Evolutionary conservation across 2,329 filamentous ascomycete genomes (phyloP), one percentile per base, ranked within the genome.

Genomic region (Raffaelea albimanens): DNA sequence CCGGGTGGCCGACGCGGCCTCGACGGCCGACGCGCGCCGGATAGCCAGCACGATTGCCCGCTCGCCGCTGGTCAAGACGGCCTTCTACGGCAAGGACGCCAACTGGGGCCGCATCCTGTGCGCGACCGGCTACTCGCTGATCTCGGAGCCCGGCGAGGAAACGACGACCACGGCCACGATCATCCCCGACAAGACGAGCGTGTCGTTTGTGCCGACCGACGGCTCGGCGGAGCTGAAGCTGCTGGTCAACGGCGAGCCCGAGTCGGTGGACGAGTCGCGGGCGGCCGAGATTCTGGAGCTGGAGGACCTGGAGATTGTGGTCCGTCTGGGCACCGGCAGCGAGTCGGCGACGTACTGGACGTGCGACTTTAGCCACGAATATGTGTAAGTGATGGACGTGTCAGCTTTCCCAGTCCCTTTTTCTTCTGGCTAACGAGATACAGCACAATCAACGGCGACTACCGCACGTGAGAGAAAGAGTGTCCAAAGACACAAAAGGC

Each of bases 91-190:
- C 55, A 88, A 89, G 63, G 93, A 98, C 63, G 93, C 93, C 18
- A 98, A 98, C 72, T 98, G 93, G 93, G 93, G 93, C 31, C 88
- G 93, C 47, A 95, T 98, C 53, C 76, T 97, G 23, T 97, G 93
- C 64, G 91, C 93, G 1, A 89, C 90, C 4, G 93, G 93, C 3
- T 97, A 97, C 62, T 72, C 80, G 14, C 67, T 80, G 42, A 72
- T 83, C 52, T 76, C 74, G 2, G 76, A 78, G 55, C 78, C 76
- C 0, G 77, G 75, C 2, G 64, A 71, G 56, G 66, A 70, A 36
- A 76, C 73, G 21, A 40, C 23, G 19, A 20, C 34, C 34, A 43
- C 29, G 45, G 39, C 19, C n/a, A 38, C 47, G 41, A 77, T 93
- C 45, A 67, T 77, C 0, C 83, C 85, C 1, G 76, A 82, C 53